phyloP scores from a whole-genome alignment of 345 rosid genomes.

The Draba incana region DNA sequence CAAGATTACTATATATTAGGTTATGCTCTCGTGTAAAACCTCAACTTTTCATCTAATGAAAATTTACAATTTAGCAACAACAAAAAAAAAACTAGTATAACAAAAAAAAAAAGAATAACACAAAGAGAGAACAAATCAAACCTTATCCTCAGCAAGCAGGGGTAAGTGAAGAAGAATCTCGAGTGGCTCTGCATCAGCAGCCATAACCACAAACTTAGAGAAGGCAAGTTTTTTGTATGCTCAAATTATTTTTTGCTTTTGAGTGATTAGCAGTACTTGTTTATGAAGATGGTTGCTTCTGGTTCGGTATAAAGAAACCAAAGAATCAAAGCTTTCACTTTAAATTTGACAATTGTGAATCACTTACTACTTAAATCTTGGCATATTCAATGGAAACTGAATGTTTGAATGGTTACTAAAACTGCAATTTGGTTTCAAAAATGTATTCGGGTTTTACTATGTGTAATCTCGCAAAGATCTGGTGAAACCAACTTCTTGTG shows the following conservation, averaged over 20 bases:
- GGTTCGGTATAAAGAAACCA: not conserved
- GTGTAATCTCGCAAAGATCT: not conserved
- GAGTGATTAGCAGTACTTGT: not conserved
- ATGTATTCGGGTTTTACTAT: not conserved
- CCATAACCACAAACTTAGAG: constrained; percentile 89
- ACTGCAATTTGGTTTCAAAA: not conserved
- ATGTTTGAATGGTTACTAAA: not conserved
- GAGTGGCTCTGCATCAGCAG: constrained; percentile 79
- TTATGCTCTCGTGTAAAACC: too few relatives aligned
- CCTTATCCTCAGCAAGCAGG: constrained; percentile 89
- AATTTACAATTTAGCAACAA: too few relatives aligned
- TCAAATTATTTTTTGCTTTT: not conserved
- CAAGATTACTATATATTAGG: too few relatives aligned
- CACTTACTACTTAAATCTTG: not conserved
- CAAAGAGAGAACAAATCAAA: constrained; percentile 7
- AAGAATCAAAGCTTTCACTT: not conserved
- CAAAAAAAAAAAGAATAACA: too few relatives aligned
- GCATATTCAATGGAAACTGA: not conserved
- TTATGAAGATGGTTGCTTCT: not conserved
- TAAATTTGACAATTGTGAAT: constrained; percentile 8
- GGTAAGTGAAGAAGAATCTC: constrained; percentile 87
- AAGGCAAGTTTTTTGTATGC: too few relatives aligned
- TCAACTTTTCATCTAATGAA: too few relatives aligned
- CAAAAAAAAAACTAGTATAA: too few relatives aligned
- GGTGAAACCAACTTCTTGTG: not conserved